These are phyloP conservation scores for Sanghuangporus baumii DNA, from an alignment of 1,284 basidiomycete genomes.

Conservation along the genomic window DNA sequence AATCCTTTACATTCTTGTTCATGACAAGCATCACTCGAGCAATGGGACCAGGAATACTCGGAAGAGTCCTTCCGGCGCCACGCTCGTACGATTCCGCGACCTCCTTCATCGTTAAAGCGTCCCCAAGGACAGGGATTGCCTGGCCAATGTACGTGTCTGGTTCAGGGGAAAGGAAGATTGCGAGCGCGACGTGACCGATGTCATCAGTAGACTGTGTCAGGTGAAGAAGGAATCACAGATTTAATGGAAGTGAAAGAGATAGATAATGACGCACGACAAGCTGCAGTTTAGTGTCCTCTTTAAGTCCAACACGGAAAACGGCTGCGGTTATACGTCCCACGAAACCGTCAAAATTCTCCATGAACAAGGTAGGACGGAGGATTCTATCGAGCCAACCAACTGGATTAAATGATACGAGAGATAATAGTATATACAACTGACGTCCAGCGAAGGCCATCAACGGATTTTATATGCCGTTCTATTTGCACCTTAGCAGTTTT, in stretches of 20 bases:
- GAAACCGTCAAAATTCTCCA: slow-evolving; percentile 38
- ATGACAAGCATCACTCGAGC: slow-evolving; percentile 26
- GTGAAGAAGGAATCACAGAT: neutral
- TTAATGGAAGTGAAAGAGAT: neutral
- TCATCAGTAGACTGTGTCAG: slow-evolving; percentile 29
- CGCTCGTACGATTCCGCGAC: slow-evolving; percentile 28
- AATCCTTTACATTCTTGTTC: slow-evolving; percentile 28
- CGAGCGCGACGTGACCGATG: slow-evolving; percentile 33
- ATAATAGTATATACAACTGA: slow-evolving; percentile 21
- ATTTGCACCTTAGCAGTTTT: slow-evolving; percentile 33
- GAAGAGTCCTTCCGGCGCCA: slow-evolving; percentile 29
- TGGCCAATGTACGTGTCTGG: slow-evolving; percentile 21
- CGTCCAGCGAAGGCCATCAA: slow-evolving; percentile 36
- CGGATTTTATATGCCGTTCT: slow-evolving; percentile 32
- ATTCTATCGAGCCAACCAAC: slow-evolving; percentile 23
- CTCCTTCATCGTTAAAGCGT: slow-evolving; percentile 28
- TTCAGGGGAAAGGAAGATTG: slow-evolving; percentile 30
- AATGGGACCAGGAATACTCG: slow-evolving; percentile 27
- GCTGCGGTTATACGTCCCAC: slow-evolving; percentile 32
- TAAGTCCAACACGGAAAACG: slow-evolving; percentile 30
- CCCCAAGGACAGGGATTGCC: slow-evolving; percentile 29
- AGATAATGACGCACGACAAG: slow-evolving; percentile 27
- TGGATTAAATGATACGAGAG: no score
- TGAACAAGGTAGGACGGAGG: slow-evolving; percentile 31
- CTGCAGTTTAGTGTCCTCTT: slow-evolving; percentile 30